Percentiles rank a stretch among this genome's conserved stretches.
Evolutionary conservation across 306 rosid genomes (phyloP).

Genomic region (Lupinus albus): DNA sequence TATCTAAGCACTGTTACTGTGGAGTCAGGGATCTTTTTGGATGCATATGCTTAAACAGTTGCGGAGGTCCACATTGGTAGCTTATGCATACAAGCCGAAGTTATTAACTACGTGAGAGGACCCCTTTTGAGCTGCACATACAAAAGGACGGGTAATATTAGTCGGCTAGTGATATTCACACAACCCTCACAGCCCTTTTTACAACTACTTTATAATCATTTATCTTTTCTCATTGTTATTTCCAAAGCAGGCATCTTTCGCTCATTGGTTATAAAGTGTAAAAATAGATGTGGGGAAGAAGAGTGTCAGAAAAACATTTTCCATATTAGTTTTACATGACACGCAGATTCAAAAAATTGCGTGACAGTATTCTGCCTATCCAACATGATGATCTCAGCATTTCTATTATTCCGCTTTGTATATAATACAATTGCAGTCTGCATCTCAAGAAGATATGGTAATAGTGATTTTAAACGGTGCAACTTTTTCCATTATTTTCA

Average conservation of each 20-base stretch:
- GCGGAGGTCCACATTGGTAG: conserved; percentile 12
- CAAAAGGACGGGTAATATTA: conserved; percentile 26
- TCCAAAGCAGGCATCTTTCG: too few species aligned
- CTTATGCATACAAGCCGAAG: conserved; percentile 16
- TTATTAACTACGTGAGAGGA: conserved; percentile 69
- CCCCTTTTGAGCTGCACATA: conserved; percentile 87
- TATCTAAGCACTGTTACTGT: not conserved
- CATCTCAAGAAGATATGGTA: conserved; percentile 8
- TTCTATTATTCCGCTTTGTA: not conserved
- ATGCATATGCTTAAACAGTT: conserved; percentile 21
- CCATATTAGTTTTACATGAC: conserved; percentile 30
- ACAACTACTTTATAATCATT: too few species aligned
- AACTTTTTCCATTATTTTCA: not conserved
- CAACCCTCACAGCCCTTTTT: too few species aligned
- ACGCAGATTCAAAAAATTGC: not conserved
- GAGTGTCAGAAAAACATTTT: too few species aligned
- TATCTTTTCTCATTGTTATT: too few species aligned
- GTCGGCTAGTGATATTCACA: not conserved
- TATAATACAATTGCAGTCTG: not conserved
- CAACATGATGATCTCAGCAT: not conserved
- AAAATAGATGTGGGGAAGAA: too few species aligned
- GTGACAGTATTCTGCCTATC: not conserved
- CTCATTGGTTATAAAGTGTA: too few species aligned
- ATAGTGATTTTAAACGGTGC: not conserved
- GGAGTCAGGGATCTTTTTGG: not conserved